Percentiles rank a stretch among this genome's conserved stretches.
phyloP scores from a whole-genome alignment of 2,329 filamentous ascomycete species.

The Ophiocordyceps camponoti-leonardi region DNA sequence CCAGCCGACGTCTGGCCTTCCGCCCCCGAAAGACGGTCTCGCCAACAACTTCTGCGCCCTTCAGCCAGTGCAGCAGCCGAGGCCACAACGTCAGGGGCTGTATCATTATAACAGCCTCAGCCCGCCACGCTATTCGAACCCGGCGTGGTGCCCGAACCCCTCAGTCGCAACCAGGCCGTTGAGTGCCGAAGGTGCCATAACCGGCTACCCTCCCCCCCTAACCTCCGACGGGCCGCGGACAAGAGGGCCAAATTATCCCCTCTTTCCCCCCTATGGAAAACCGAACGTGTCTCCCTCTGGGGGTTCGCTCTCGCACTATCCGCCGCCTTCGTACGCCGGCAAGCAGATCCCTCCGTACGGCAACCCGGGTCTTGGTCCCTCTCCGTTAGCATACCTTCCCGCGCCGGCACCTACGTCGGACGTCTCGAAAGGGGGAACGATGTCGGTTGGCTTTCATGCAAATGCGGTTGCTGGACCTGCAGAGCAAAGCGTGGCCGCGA shows the following conservation, averaged over 20 bases:
- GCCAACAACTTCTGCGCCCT: neutral
- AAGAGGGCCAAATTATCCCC: neutral
- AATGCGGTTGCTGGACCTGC: neutral
- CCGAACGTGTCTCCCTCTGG: neutral
- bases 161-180: neutral
- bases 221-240: neutral
- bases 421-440: neutral
- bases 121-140: neutral
- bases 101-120: neutral
- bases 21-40: too few relatives aligned
- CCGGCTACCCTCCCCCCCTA: neutral
- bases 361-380: neutral
- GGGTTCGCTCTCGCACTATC: neutral
- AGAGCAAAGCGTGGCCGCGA: neutral
- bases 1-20: neutral
- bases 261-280: neutral
- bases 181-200: neutral
- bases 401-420: neutral
- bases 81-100: neutral
- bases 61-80: neutral
- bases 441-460: neutral
- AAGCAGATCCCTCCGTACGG: slow-evolving; percentile 1
- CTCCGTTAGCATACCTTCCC: neutral
- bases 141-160: neutral
- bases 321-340: neutral